Base-by-base conservation (phyloP, 192 early-diverging fungal species). In the Paraglomus brasilianum region DNA sequence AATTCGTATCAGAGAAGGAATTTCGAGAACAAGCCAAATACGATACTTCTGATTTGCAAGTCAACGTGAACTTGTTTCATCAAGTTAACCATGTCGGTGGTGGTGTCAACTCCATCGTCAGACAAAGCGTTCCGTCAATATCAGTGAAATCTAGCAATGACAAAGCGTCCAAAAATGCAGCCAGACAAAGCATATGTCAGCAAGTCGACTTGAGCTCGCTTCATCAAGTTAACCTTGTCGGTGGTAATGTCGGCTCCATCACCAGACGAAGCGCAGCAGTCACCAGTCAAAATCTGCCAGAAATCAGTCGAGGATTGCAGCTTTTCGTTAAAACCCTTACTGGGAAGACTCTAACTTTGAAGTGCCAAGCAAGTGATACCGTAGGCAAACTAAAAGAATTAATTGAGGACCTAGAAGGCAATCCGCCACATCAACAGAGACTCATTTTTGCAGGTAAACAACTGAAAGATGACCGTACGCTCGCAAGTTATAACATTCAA, bases 311-410 rank as follows among this genome's bases (percentile, higher is more conserved):
- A 30, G 9, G 21, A 24, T 17, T 1, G 2, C 1, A 8, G 4
- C 11, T 8, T 21, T 30, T 4, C 9, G 59, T 78, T 6, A 72
- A 70, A 48, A 89, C 91, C 14, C 83, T 94, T 14, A 94, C 92
- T 43, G 94, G 94, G 57, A 94, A 93, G 85, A 94, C 91, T 69
- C 90, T 96, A 77, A 93, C 89, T 63, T 81, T 95, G 49, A 90
- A 90, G 72, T 83, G 89, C 13, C 83, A 87, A 76, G 83, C 83
- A 30, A 82, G 77, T 44, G 85, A 88, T 71, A 62, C 73, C 48
- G 88, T 92, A 58, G 87, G 89, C 46, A 82, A 86, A 52, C 81
- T 92, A 60, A 91, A 91, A 78, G 42, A 62, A 24, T 85, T 86
- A 80, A 90, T 92, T 55, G 86, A 89, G 77, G 83, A 90, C 58